Conservation (phyloP, 225 moss, liverwort and hornwort genomes). For the Ulota crispa region DNA sequence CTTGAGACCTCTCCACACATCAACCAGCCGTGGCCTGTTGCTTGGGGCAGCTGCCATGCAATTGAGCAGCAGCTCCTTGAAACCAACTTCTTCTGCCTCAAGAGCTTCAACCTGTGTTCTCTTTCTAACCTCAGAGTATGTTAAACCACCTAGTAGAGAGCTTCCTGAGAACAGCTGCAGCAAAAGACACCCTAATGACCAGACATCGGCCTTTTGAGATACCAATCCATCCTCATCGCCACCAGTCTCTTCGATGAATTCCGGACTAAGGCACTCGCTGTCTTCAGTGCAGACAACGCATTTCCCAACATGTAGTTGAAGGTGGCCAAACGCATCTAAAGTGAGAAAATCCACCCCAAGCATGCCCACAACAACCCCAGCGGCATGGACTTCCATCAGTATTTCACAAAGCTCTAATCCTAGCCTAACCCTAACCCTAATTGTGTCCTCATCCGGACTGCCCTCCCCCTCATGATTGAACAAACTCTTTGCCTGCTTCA, state of each 20-base stretch:
- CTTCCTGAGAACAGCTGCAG: conserved; percentile 56
- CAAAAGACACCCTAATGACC: conserved; percentile 73
- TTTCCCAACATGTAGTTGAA: conserved; percentile 49
- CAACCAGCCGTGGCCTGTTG: conserved; percentile 56
- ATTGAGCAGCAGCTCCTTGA: conserved; percentile 45
- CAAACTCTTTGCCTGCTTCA: conserved; percentile 31
- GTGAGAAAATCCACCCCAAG: conserved; percentile 47
- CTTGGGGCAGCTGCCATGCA: conserved; percentile 59
- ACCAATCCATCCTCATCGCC: conserved; percentile 17
- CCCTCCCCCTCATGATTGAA: conserved; percentile 21
- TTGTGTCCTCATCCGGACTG: neutral
- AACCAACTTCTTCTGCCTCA: conserved; percentile 20
- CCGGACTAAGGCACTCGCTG: conserved; percentile 61
- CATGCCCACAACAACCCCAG: conserved; percentile 54
- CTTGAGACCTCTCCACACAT: conserved; percentile 56
- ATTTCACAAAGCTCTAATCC: conserved; percentile 69
- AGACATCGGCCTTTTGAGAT: conserved; percentile 66
- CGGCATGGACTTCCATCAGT: conserved; percentile 63
- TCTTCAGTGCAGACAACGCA: conserved; percentile 30
- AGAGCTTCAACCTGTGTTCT: conserved; percentile 23
- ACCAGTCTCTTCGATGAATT: conserved; percentile 35
- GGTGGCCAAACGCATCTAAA: conserved; percentile 55
- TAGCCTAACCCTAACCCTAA: conserved; percentile 33
- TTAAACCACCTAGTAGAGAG: conserved; percentile 31
- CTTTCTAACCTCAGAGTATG: conserved; percentile 30